Percentiles rank a stretch among this genome's conserved stretches.
phyloP scores from a whole-genome alignment of 495 filamentous ascomycete species.

The Aspergillus steynii region DNA sequence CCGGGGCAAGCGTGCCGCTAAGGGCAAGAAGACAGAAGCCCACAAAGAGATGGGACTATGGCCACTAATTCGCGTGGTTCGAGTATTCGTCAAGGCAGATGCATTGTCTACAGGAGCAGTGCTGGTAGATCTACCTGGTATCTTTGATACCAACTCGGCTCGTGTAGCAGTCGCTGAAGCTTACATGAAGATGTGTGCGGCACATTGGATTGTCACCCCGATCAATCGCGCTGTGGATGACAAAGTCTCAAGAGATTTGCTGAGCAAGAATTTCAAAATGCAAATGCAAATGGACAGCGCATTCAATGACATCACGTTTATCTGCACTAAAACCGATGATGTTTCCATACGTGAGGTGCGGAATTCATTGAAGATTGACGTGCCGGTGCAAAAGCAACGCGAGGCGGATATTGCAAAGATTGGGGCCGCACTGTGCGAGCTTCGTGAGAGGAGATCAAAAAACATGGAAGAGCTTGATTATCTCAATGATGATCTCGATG shows the following conservation, averaged over 20 bases:
- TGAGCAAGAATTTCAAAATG: constrained; percentile 61
- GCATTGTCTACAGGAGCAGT: constrained; percentile 61
- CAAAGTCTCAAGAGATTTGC: constrained; percentile 59
- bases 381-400: constrained; percentile 22
- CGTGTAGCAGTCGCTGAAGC: constrained; percentile 58
- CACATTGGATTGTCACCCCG: constrained; percentile 58
- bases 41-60: constrained; percentile 54
- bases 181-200: constrained; percentile 59
- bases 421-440: background rate
- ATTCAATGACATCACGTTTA: constrained; percentile 58
- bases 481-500: constrained; percentile 32
- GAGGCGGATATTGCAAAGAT: constrained; percentile 14
- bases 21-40: constrained; percentile 23
- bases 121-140: constrained; percentile 67
- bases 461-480: constrained; percentile 39
- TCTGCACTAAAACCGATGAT: constrained; percentile 71
- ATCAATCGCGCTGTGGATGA: constrained; percentile 68
- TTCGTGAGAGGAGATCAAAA: constrained; percentile 32
- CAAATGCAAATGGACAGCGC: constrained; percentile 66
- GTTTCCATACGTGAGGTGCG: constrained; percentile 56
- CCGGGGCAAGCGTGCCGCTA: too few relatives aligned
- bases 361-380: constrained; percentile 42
- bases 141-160: constrained; percentile 66
- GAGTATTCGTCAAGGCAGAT: constrained; percentile 55
- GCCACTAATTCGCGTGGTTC: constrained; percentile 67